phyloP scores from a whole-genome alignment of 208 protist genomes.

The Leishmania arabica region DNA sequence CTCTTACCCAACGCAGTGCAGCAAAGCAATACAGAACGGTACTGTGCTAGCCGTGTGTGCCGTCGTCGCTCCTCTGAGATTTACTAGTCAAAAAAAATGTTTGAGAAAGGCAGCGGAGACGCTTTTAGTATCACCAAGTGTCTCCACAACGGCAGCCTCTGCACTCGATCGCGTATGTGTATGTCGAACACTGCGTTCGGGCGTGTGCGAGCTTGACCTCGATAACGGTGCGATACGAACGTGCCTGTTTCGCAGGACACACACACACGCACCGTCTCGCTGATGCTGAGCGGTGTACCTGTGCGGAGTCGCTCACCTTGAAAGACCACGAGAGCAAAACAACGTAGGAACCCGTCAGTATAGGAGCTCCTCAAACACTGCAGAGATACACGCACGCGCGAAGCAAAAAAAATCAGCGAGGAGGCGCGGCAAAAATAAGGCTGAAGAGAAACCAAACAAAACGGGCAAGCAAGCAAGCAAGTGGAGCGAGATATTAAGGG shows the following conservation, averaged over 20 bases:
- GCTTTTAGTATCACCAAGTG: not conserved
- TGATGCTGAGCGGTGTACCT: not conserved
- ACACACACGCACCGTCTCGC: not conserved
- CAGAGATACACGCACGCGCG: not conserved
- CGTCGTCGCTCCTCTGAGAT: not conserved
- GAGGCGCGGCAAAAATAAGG: not conserved
- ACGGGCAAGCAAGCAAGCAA: not conserved
- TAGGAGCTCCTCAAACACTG: not conserved
- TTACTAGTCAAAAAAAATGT: not conserved
- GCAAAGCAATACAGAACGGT: not conserved
- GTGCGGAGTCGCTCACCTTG: not conserved
- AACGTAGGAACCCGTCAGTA: not conserved
- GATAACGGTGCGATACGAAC: not conserved
- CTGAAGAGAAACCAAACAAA: not conserved
- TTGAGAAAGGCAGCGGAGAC: not conserved
- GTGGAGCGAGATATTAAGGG: not conserved
- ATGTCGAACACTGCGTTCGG: not conserved
- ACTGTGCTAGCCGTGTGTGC: not conserved
- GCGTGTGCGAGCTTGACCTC: not conserved
- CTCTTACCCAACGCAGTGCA: not conserved
- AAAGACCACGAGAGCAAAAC: not conserved
- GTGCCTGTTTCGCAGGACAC: not conserved
- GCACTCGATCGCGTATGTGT: not conserved
- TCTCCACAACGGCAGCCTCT: not conserved
- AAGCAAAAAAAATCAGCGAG: not conserved